Conservation (phyloP, 2,329 filamentous ascomycete species). For the Rhytidhysteron rufulum region DNA sequence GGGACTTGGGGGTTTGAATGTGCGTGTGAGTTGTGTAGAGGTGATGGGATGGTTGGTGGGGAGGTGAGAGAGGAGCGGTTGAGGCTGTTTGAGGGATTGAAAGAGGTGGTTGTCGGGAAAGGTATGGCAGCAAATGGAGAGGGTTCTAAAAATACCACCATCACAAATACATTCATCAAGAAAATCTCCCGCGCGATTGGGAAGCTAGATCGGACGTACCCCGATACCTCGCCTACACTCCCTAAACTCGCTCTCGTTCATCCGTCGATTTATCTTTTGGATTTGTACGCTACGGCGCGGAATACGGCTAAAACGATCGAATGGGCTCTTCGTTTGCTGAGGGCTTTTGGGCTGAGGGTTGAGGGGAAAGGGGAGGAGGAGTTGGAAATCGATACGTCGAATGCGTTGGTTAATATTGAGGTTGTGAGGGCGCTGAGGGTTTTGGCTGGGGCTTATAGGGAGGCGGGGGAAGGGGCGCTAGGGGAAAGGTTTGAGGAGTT, state of each 20-base stretch:
- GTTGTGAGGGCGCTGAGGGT: conserved; percentile 17
- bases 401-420: conserved; percentile 18
- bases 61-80: conserved; percentile 8
- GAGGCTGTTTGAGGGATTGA: conserved; percentile 14
- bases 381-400: conserved; percentile 13
- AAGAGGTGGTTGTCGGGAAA: no score
- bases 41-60: conserved; percentile 8
- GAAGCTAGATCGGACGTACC: conserved; percentile 16
- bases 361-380: conserved; percentile 1
- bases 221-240: conserved; percentile 8
- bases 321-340: conserved; percentile 14
- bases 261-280: conserved; percentile 18
- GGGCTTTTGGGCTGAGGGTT: conserved; percentile 18
- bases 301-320: conserved; percentile 13
- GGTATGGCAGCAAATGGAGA: conserved; percentile 14
- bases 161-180: conserved; percentile 18
- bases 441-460: conserved; percentile 14
- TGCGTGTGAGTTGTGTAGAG: conserved; percentile 15
- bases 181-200: conserved; percentile 15
- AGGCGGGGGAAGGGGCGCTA: conserved; percentile 9
- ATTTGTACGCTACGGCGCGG: conserved; percentile 13
- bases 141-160: conserved; percentile 1
- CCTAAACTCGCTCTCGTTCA: conserved; percentile 20
- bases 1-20: conserved; percentile 19
- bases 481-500: conserved; percentile 11